phyloP scores from a whole-genome alignment of 2,329 filamentous ascomycete species.

The Penicillium occitanis region DNA sequence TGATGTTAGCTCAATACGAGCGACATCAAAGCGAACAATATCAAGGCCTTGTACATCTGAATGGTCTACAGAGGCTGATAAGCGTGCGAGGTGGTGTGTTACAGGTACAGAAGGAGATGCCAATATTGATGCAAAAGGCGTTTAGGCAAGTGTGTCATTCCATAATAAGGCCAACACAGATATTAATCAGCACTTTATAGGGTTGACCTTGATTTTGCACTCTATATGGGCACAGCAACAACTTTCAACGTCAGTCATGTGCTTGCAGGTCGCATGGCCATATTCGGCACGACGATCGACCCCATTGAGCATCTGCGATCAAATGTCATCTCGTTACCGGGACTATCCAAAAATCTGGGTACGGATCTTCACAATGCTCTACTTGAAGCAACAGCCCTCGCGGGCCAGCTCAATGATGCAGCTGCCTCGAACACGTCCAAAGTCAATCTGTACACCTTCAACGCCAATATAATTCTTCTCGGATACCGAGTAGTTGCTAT shows the following conservation, averaged over 20 bases:
- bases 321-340: neutral
- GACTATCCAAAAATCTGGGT: neutral
- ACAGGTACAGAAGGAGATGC: conserved; percentile 4
- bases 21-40: conserved; percentile 17
- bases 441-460: conserved; percentile 14
- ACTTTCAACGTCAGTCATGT: conserved; percentile 10
- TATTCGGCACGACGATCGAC: neutral
- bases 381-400: conserved; percentile 5
- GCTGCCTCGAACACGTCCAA: neutral
- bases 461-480: conserved; percentile 16
- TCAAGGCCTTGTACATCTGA: conserved; percentile 17
- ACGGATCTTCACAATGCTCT: neutral
- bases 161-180: neutral
- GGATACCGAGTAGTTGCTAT: conserved; percentile 17
- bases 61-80: conserved; percentile 18
- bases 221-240: conserved; percentile 19
- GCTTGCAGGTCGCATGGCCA: neutral
- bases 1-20: conserved; percentile 22
- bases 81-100: conserved; percentile 16
- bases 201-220: conserved; percentile 20
- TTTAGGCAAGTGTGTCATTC: conserved; percentile 9
- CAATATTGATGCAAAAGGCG: conserved; percentile 16
- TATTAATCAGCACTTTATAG: neutral
- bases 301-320: neutral
- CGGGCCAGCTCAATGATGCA: conserved; percentile 13